Conservation (phyloP, 2,329 filamentous ascomycete species). For the Parastagonospora avenae region DNA sequence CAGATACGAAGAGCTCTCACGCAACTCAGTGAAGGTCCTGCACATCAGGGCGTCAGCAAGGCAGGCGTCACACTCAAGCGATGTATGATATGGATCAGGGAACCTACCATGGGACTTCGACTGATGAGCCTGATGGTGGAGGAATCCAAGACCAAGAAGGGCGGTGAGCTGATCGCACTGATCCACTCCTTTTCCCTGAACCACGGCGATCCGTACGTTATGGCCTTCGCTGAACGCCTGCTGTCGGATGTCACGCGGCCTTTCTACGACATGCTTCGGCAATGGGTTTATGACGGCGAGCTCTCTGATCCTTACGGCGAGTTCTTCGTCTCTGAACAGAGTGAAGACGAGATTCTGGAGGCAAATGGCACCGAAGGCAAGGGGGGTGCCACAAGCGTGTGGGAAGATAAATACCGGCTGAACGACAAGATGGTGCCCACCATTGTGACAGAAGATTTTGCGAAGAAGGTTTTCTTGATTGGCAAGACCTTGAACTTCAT, state of each 20-base stretch:
- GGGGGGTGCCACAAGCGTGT: constrained; percentile 80
- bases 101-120: constrained; percentile 92
- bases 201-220: constrained; percentile 93
- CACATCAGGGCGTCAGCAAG: constrained; percentile 75
- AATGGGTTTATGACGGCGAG: constrained; percentile 99
- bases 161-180: constrained; percentile 89
- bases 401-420: constrained; percentile 96
- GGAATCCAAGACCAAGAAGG: constrained; percentile 80
- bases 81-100: constrained; percentile 95
- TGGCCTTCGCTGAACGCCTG: constrained; percentile 87
- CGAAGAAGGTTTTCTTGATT: constrained; percentile 94
- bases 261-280: constrained; percentile 93
- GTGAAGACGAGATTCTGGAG: constrained; percentile 55
- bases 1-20: constrained; percentile 85
- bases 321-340: constrained; percentile 91
- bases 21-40: constrained; percentile 70
- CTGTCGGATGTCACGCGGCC: constrained; percentile 86
- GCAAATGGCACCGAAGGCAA: constrained; percentile 48
- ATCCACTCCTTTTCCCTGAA: constrained; percentile 93
- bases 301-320: constrained; percentile 94
- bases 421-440: constrained; percentile 85
- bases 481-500: constrained; percentile 99
- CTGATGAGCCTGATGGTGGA: constrained; percentile 95
- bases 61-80: constrained; percentile 92
- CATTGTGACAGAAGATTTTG: constrained; percentile 91